Evolutionary conservation across 441 rosid species (phyloP).

Genomic region (Euphorbia celastroides): DNA sequence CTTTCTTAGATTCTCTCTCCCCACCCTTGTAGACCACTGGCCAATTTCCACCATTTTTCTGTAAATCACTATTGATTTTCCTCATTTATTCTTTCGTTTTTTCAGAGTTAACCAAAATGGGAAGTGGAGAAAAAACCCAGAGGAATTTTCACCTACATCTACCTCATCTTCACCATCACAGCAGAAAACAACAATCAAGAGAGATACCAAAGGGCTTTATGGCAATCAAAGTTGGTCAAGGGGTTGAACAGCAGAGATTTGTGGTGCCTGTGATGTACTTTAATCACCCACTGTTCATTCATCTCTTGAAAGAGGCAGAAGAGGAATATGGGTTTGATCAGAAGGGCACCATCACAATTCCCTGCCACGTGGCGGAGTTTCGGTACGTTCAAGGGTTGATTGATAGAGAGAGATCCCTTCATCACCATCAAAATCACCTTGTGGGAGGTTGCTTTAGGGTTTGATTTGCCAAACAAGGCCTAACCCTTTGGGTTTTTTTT

Average conservation of each 20-base stretch:
- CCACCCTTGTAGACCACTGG: conserved; percentile 32
- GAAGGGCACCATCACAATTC: conserved; percentile 82
- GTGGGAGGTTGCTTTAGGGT: conserved; percentile 71
- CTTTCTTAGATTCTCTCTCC: conserved; percentile 31
- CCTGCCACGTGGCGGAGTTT: conserved; percentile 83
- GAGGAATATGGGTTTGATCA: conserved; percentile 90
- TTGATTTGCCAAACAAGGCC: conserved; percentile 34
- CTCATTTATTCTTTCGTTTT: not conserved
- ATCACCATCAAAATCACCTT: conserved; percentile 22
- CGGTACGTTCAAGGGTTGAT: conserved; percentile 64
- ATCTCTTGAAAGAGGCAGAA: conserved; percentile 79
- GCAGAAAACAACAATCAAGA: conserved; percentile 43
- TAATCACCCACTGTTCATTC: conserved; percentile 82
- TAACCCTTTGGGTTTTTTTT: conserved; percentile 26
- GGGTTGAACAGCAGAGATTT: conserved; percentile 65
- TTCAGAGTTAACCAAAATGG: conserved; percentile 28
- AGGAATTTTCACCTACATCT: conserved; percentile 53
- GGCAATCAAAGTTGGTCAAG: conserved; percentile 82
- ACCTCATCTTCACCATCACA: conserved; percentile 35
- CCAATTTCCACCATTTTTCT: conserved; percentile 15
- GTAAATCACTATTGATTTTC: conserved; percentile 13
- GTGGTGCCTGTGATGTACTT: conserved; percentile 81
- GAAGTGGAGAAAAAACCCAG: conserved; percentile 40
- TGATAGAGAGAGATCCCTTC: conserved; percentile 48
- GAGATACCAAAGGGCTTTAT: conserved; percentile 85